These are phyloP conservation scores for Bifiguratus adelaidae DNA, from an alignment of 192 early-diverging fungal genomes.

Conservation along the genomic window DNA sequence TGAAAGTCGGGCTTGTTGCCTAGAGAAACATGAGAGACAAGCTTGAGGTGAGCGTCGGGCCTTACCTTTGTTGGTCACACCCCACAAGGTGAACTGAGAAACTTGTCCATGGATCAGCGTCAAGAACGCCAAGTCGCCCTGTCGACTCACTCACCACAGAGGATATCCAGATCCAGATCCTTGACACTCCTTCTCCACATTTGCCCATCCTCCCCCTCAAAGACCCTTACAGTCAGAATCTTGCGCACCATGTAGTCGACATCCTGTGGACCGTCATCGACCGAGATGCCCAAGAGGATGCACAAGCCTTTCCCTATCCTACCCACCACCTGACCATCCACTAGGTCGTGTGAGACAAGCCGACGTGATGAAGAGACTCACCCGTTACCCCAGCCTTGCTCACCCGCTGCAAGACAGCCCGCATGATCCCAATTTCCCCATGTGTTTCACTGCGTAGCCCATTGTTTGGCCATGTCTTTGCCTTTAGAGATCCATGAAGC, in stretches of 20 bases:
- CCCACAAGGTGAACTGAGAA: conserved; percentile 92
- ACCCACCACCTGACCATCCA: conserved; percentile 64
- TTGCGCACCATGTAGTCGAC: conserved; percentile 82
- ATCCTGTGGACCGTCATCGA: conserved; percentile 62
- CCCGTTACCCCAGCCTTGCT: conserved; percentile 15
- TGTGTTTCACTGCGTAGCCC: too few species aligned
- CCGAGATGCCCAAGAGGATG: conserved; percentile 58
- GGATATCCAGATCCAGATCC: conserved; percentile 59
- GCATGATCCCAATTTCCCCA: too few species aligned
- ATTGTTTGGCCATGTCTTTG: too few species aligned
- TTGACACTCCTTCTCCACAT: conserved; percentile 79
- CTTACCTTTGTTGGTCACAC: conserved; percentile 60
- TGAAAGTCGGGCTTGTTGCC: conserved; percentile 90
- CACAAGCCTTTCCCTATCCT: conserved; percentile 72
- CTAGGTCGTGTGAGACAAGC: conserved; percentile 14
- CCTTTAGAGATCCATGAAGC: too few species aligned
- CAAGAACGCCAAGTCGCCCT: neutral
- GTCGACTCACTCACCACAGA: conserved; percentile 47
- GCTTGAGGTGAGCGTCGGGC: neutral
- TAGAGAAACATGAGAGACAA: neutral
- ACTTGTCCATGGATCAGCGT: conserved; percentile 27
- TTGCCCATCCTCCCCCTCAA: conserved; percentile 47
- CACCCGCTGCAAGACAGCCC: conserved; percentile 21
- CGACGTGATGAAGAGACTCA: neutral
- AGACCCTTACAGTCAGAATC: conserved; percentile 67